phyloP scores from a whole-genome alignment of 2,329 filamentous ascomycete genomes.

The Furcasterigmium furcatum region DNA sequence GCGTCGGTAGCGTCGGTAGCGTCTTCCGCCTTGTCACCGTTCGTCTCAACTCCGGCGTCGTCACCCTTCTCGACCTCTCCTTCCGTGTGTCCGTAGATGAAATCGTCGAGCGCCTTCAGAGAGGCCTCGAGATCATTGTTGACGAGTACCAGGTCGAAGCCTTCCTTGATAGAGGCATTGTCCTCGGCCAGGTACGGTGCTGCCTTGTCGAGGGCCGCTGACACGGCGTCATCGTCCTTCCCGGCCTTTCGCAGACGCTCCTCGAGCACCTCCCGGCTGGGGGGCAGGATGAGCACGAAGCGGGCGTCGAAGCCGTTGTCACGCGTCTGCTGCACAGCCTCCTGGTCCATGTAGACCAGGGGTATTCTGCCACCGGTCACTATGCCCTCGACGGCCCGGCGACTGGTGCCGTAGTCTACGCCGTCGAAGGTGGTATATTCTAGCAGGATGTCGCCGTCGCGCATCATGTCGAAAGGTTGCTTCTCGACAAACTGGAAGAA shows the following conservation, averaged over 20 bases:
- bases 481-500: conserved; percentile 52
- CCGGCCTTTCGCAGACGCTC: conserved; percentile 22
- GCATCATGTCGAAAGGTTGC: conserved; percentile 53
- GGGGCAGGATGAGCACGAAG: conserved; percentile 48
- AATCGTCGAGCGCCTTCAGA: conserved; percentile 6
- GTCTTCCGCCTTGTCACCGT: no score
- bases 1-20: background rate
- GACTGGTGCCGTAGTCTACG: conserved; percentile 53
- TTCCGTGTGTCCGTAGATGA: conserved; percentile 6
- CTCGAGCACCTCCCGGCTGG: conserved; percentile 21
- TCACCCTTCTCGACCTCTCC: background rate
- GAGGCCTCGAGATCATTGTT: conserved; percentile 10
- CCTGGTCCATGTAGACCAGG: conserved; percentile 47
- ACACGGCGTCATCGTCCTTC: conserved; percentile 16
- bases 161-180: conserved; percentile 4
- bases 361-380: conserved; percentile 57
- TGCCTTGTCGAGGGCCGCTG: conserved; percentile 16
- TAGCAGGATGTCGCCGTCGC: conserved; percentile 57
- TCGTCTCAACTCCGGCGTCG: background rate
- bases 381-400: conserved; percentile 48
- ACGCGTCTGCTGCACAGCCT: conserved; percentile 53
- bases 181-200: conserved; percentile 19
- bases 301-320: conserved; percentile 54
- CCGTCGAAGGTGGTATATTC: conserved; percentile 50
- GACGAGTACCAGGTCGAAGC: conserved; percentile 10